Evolutionary conservation across 345 rosid species (phyloP).

Genomic region (Alliaria petiolata): DNA sequence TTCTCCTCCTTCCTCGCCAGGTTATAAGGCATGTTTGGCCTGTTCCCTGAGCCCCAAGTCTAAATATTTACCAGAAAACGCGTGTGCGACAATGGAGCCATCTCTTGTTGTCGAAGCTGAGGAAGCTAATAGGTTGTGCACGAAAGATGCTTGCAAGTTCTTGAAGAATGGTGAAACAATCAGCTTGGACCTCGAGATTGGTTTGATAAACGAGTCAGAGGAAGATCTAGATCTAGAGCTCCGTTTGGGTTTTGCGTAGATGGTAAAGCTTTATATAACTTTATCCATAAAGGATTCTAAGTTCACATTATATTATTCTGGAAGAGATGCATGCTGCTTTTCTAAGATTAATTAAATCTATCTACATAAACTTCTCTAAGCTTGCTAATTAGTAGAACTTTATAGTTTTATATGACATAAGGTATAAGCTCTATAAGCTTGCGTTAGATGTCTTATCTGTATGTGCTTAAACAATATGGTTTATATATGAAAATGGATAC

Average conservation of each 20-base stretch:
- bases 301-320: conserved; percentile 3
- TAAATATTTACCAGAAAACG: conserved; percentile 18
- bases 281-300: not conserved
- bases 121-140: conserved; percentile 31
- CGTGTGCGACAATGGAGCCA: conserved; percentile 7
- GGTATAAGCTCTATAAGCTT: conserved; percentile 9
- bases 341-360: not conserved
- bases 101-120: conserved; percentile 26
- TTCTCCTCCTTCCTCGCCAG: conserved; percentile 31
- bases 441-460: not conserved
- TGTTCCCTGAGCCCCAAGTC: conserved; percentile 28
- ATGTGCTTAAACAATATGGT: conserved; percentile 7
- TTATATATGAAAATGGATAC: conserved; percentile 9
- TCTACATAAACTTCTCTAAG: conserved; percentile 6
- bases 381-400: not conserved
- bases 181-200: conserved; percentile 69
- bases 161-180: conserved; percentile 39
- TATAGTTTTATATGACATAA: conserved; percentile 2
- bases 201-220: conserved; percentile 43
- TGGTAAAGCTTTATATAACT: not conserved
- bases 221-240: conserved; percentile 90
- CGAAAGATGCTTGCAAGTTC: conserved; percentile 36
- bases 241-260: conserved; percentile 71
- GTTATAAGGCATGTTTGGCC: conserved; percentile 15
- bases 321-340: conserved; percentile 9